Conservation (phyloP, 306 rosid genomes). For the Pyrus bretschneideri region DNA sequence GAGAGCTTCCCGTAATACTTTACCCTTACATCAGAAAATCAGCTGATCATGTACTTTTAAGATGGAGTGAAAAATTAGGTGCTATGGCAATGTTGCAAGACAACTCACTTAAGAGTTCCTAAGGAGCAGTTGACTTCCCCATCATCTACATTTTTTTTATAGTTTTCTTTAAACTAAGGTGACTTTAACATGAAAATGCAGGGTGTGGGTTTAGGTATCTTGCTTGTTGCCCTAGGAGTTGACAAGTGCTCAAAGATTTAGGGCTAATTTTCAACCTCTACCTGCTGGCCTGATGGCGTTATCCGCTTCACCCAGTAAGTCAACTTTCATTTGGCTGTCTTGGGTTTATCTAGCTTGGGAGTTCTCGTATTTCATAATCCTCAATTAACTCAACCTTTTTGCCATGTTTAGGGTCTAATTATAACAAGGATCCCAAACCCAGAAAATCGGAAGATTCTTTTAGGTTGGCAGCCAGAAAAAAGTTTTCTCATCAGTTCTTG, state of each 20-base stretch:
- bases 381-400: constrained; percentile 35
- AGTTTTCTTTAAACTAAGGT: constrained; percentile 27
- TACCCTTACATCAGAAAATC: constrained; percentile 6
- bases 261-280: constrained; percentile 65
- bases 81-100: constrained; percentile 21
- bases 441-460: constrained; percentile 24
- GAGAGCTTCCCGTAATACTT: constrained; percentile 5
- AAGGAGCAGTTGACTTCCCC: constrained; percentile 30
- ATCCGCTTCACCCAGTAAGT: constrained; percentile 75
- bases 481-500: constrained; percentile 1
- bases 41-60: constrained; percentile 14
- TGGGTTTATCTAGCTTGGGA: constrained; percentile 44
- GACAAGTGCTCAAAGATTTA: constrained; percentile 66
- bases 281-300: constrained; percentile 65
- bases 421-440: constrained; percentile 21
- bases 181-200: constrained; percentile 69
- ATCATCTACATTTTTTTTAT: constrained; percentile 16
- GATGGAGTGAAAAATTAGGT: constrained; percentile 19
- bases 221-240: constrained; percentile 87
- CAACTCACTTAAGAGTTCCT: constrained; percentile 20
- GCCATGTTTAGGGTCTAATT: constrained; percentile 31
- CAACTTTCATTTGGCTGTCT: constrained; percentile 43
- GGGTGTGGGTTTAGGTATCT: constrained; percentile 90
- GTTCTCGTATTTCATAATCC: constrained; percentile 33
- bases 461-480: constrained; percentile 24